Percentiles rank a stretch among this genome's conserved stretches.
Conservation (phyloP, 2,329 filamentous ascomycete species). For the Penicillium italicum region DNA sequence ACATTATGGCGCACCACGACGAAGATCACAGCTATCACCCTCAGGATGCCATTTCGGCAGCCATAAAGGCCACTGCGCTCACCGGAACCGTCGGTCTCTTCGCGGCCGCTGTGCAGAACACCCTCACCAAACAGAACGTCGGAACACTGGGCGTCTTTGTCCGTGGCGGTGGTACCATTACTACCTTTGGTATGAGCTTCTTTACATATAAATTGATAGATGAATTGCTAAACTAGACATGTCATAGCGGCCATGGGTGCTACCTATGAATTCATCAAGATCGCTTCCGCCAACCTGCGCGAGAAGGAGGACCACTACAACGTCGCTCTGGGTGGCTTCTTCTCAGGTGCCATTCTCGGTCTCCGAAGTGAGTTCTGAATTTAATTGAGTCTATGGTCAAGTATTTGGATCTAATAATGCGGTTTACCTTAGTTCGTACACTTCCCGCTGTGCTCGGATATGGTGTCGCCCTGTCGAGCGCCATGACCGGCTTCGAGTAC, state of each 20-base stretch:
- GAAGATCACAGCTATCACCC: slow-evolving; percentile 61
- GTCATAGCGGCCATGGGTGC: slow-evolving; percentile 65
- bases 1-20: slow-evolving; percentile 49
- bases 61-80: slow-evolving; percentile 62
- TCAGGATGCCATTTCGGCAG: slow-evolving; percentile 68
- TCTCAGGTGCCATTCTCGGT: slow-evolving; percentile 69
- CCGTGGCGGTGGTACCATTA: slow-evolving; percentile 71
- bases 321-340: slow-evolving; percentile 69
- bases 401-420: slow-evolving; percentile 15
- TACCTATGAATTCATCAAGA: slow-evolving; percentile 72
- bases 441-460: slow-evolving; percentile 69
- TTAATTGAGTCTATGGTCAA: neutral
- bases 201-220: slow-evolving; percentile 7
- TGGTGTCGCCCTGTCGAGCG: slow-evolving; percentile 56
- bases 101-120: slow-evolving; percentile 78
- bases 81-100: slow-evolving; percentile 67
- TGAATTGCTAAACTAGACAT: slow-evolving; percentile 9
- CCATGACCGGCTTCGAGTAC: slow-evolving; percentile 64
- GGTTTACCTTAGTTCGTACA: slow-evolving; percentile 51
- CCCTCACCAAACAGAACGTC: slow-evolving; percentile 75
- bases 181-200: slow-evolving; percentile 56
- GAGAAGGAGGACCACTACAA: slow-evolving; percentile 79
- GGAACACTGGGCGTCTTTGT: slow-evolving; percentile 78
- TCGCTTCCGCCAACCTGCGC: slow-evolving; percentile 77
- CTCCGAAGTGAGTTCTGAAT: slow-evolving; percentile 57